Conservation (phyloP, 352 stramenopile species). For the Pythium pyrilobum region DNA sequence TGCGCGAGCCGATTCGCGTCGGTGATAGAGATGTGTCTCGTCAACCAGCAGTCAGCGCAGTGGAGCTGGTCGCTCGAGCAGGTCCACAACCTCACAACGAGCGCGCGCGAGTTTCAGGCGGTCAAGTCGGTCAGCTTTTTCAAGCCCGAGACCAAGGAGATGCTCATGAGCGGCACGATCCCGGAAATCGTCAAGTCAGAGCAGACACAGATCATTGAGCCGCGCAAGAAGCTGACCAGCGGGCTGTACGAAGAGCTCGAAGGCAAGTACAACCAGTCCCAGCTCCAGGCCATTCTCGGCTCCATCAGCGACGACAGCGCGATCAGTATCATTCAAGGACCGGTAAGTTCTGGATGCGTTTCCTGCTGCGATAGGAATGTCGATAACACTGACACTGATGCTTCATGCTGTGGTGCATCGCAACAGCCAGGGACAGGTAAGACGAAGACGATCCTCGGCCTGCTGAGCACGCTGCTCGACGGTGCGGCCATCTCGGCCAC, state of each 20-base stretch:
- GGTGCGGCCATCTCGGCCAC: constrained; percentile 45
- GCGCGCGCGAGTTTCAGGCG: constrained; percentile 75
- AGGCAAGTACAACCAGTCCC: constrained; percentile 65
- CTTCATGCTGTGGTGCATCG: neutral
- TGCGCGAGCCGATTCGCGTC: constrained; percentile 28
- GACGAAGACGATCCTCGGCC: constrained; percentile 75
- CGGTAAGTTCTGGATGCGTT: too few species aligned
- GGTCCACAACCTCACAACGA: constrained; percentile 72
- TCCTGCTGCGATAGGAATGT: too few species aligned
- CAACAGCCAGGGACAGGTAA: constrained; percentile 71
- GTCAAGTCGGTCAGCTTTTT: constrained; percentile 61
- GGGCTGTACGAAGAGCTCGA: constrained; percentile 42
- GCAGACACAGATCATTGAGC: constrained; percentile 13
- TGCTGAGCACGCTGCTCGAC: constrained; percentile 70
- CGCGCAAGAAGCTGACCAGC: constrained; percentile 29
- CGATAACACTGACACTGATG: neutral
- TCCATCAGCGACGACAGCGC: constrained; percentile 50
- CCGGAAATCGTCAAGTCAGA: constrained; percentile 23
- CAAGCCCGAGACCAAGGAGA: constrained; percentile 38
- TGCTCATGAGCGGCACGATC: constrained; percentile 37
- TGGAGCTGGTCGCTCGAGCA: constrained; percentile 66
- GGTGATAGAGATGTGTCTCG: constrained; percentile 62
- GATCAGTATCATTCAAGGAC: constrained; percentile 77
- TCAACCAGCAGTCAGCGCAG: constrained; percentile 45
- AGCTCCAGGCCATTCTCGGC: constrained; percentile 65